Percentiles rank a stretch among this genome's conserved stretches.
Evolutionary conservation across 2,329 filamentous ascomycete species (phyloP).

Genomic region (Peltaster fructicola): DNA sequence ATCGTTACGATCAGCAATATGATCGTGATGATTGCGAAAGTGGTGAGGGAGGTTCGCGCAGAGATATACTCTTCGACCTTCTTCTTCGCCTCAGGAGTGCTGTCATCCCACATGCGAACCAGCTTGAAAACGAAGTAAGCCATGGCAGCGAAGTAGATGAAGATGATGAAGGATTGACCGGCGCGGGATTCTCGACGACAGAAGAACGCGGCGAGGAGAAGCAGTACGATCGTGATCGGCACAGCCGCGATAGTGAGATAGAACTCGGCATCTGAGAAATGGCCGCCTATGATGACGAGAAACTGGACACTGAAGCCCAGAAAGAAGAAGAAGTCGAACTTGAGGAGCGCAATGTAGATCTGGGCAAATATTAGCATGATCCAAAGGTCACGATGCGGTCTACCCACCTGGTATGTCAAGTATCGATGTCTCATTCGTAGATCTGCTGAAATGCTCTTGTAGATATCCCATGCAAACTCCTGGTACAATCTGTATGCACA

Average conservation of each 20-base stretch:
- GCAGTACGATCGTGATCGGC: constrained; percentile 75
- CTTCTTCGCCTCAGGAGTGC: constrained; percentile 5
- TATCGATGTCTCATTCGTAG: constrained; percentile 93
- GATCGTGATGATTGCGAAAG: constrained; percentile 87
- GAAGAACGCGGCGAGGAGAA: constrained; percentile 70
- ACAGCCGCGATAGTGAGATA: constrained; percentile 77
- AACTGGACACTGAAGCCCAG: constrained; percentile 97
- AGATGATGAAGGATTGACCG: constrained; percentile 63
- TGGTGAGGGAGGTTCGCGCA: constrained; percentile 70
- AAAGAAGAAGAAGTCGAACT: constrained; percentile 99
- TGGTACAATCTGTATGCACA: constrained; percentile 92
- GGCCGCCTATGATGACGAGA: constrained; percentile 73
- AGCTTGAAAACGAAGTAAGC: constrained; percentile 98
- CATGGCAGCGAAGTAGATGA: constrained; percentile 72
- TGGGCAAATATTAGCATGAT: constrained; percentile 24
- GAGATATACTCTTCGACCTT: constrained; percentile 44
- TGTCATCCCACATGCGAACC: constrained; percentile 72
- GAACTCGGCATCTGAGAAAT: constrained; percentile 54
- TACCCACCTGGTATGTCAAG: constrained; percentile 79
- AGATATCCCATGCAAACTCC: constrained; percentile 97
- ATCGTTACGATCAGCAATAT: constrained; percentile 79
- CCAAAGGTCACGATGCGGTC: no score
- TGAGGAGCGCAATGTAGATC: constrained; percentile 95
- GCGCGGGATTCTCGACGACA: constrained; percentile 64
- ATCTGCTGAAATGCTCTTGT: constrained; percentile 97